phyloP scores from a whole-genome alignment of 768 basidiomycete species.

The Leccinum boreale region DNA sequence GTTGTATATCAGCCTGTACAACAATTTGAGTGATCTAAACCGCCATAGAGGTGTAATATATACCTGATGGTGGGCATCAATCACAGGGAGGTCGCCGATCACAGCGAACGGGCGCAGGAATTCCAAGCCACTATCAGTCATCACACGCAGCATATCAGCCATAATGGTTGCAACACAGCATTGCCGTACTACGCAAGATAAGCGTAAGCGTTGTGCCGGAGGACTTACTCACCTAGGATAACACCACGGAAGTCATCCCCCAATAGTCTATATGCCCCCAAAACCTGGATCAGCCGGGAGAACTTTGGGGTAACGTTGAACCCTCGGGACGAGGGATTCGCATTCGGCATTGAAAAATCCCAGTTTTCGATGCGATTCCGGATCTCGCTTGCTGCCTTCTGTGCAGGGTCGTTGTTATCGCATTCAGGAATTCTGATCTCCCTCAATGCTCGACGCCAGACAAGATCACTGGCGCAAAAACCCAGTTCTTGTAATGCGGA shows the following conservation, averaged over 20 bases:
- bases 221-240: constrained; percentile 51
- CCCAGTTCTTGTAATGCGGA: constrained; percentile 55
- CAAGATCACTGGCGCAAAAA: constrained; percentile 62
- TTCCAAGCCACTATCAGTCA: constrained; percentile 43
- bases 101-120: constrained; percentile 57
- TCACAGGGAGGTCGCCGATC: constrained; percentile 34
- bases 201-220: constrained; percentile 37
- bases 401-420: constrained; percentile 33
- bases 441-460: constrained; percentile 58
- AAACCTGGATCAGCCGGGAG: constrained; percentile 52
- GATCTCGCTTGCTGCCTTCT: constrained; percentile 24
- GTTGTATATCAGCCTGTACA: constrained; percentile 45
- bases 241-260: constrained; percentile 64
- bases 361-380: constrained; percentile 53
- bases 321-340: constrained; percentile 50
- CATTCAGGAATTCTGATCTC: constrained; percentile 33
- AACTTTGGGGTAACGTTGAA: constrained; percentile 75
- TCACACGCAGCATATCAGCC: constrained; percentile 52
- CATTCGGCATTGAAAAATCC: constrained; percentile 62
- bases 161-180: constrained; percentile 54
- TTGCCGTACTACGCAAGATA: constrained; percentile 45
- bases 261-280: constrained; percentile 51
- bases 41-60: constrained; percentile 1
- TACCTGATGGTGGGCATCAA: constrained; percentile 34
- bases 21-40: constrained; percentile 7